Evolutionary conservation across 345 rosid species (phyloP).

Genomic region (Cardamine chenopodiifolia): DNA sequence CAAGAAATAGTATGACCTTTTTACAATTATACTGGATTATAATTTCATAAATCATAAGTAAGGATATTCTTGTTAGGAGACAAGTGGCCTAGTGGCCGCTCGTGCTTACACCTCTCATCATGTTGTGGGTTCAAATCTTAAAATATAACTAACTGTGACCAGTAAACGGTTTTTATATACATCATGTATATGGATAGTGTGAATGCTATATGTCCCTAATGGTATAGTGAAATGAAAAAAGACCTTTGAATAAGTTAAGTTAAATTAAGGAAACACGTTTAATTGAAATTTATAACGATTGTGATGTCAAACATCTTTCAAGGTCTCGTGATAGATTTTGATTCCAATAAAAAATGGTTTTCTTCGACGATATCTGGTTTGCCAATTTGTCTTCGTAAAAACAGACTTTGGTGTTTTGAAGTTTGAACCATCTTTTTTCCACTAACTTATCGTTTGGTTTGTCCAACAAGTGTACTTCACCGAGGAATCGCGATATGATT

Average conservation of each 20-base stretch:
- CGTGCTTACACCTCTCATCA: not conserved
- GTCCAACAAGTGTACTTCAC: not conserved
- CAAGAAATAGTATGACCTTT: not conserved
- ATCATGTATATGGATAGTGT: not conserved
- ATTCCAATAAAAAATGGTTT: not conserved
- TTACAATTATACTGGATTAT: not conserved
- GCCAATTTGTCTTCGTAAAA: not conserved
- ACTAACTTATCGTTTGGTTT: not conserved
- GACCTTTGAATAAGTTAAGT: not conserved
- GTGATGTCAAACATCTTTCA: conserved; percentile 4
- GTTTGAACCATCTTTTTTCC: not conserved
- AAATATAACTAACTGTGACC: not conserved
- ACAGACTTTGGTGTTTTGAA: not conserved
- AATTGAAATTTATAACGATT: conserved; percentile 1
- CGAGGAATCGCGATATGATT: not conserved
- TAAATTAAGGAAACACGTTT: not conserved
- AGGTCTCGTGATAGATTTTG: not conserved
- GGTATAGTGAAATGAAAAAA: not conserved
- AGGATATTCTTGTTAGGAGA: not conserved
- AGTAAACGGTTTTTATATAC: not conserved
- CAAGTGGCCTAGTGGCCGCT: conserved; percentile 22
- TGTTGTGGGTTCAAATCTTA: not conserved
- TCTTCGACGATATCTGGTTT: not conserved
- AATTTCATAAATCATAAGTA: not conserved
- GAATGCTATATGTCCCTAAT: no score